phyloP scores from a whole-genome alignment of 768 basidiomycete species.

The Daedaleopsis sinensis region DNA sequence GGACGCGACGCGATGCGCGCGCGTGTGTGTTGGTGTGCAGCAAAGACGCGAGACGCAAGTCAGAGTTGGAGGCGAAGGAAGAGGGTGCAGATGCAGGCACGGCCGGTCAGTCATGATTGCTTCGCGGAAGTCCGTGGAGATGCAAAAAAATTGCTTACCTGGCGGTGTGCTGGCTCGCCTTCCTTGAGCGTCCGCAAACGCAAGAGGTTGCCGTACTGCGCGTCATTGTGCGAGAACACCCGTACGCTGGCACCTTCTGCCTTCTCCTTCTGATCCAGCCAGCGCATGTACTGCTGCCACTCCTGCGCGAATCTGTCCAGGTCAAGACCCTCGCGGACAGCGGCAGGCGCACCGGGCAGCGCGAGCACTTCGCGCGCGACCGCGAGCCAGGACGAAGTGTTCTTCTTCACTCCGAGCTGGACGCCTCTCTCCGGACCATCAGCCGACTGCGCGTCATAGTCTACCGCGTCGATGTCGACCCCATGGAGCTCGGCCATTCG shows the following conservation, averaged over 20 bases:
- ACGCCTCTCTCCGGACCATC: slow-evolving; percentile 49
- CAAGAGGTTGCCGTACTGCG: slow-evolving; percentile 94
- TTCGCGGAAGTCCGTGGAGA: neutral
- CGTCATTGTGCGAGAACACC: slow-evolving; percentile 91
- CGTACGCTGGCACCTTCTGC: slow-evolving; percentile 60
- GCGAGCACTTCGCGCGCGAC: slow-evolving; percentile 76
- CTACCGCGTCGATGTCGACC: slow-evolving; percentile 78
- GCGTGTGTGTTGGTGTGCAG: neutral
- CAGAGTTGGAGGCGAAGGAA: too few species aligned
- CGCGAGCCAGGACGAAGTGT: slow-evolving; percentile 71
- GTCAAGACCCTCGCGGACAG: slow-evolving; percentile 57
- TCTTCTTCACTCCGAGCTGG: slow-evolving; percentile 64
- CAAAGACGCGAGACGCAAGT: neutral
- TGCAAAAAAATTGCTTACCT: slow-evolving; percentile 48
- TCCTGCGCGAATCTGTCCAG: slow-evolving; percentile 62
- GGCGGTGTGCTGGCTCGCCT: slow-evolving; percentile 71
- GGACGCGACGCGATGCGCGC: neutral
- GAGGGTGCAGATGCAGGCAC: too few species aligned
- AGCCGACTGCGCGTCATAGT: slow-evolving; percentile 42
- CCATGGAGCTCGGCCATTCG: slow-evolving; percentile 96
- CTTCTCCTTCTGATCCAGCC: slow-evolving; percentile 66
- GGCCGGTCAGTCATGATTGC: neutral
- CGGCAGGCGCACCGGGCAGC: slow-evolving; percentile 52
- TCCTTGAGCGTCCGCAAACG: slow-evolving; percentile 60
- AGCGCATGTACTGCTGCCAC: slow-evolving; percentile 71